A percentile compares a stretch with the other conserved stretches of the same genome.
Evolutionary conservation across 164 flowering plant species (phyloP).

Genomic region (Macadamia tetraphylla): DNA sequence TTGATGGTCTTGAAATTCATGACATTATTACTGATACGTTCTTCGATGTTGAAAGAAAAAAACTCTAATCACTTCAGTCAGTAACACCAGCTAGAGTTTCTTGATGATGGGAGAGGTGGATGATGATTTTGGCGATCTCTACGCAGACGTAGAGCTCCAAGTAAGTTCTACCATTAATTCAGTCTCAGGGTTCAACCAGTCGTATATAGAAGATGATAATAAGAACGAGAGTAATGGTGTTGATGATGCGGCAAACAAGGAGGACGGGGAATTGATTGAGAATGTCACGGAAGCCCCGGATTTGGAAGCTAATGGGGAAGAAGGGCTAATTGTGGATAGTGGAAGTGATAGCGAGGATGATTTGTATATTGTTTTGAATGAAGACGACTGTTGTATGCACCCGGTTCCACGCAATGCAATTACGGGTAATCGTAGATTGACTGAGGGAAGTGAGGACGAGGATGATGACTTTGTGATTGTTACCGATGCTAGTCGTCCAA

Average conservation of each 20-base stretch:
- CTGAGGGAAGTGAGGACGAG: conserved; percentile 18
- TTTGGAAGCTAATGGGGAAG: conserved; percentile 7
- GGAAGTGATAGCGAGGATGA: conserved; percentile 60
- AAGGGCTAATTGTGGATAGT: conserved; percentile 11
- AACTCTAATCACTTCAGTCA: neutral
- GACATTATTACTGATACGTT: neutral
- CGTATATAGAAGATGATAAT: conserved; percentile 2
- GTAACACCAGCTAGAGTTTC: neutral
- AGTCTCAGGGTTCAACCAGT: conserved; percentile 5
- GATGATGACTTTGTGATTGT: conserved; percentile 22
- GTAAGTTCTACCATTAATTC: conserved; percentile 29
- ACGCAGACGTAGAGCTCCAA: conserved; percentile 48
- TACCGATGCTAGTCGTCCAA: conserved; percentile 4
- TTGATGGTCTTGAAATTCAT: neutral
- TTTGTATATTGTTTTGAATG: conserved; percentile 45
- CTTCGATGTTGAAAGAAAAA: neutral
- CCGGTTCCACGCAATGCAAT: conserved; percentile 1
- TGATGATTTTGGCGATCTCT: conserved; percentile 72
- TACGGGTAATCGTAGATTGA: conserved; percentile 8
- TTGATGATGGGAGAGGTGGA: conserved; percentile 24
- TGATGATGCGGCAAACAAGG: neutral
- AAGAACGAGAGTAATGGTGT: neutral
- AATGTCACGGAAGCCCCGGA: neutral
- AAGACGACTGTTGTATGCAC: conserved; percentile 26
- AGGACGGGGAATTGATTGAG: neutral